Evolutionary conservation across 495 filamentous ascomycete genomes (phyloP).

Genomic region (Penicillium coffeae): DNA sequence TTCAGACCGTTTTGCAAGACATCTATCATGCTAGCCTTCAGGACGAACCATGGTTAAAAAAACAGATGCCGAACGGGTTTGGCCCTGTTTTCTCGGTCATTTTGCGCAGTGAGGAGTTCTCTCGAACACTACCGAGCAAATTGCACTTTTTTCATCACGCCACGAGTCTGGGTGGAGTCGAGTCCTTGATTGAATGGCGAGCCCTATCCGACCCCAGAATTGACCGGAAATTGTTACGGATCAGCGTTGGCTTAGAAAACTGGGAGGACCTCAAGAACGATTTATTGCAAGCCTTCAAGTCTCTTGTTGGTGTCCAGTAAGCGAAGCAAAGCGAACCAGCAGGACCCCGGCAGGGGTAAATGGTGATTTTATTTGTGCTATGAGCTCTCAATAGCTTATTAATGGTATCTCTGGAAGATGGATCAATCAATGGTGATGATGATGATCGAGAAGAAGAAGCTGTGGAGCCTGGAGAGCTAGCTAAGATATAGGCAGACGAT

Average conservation of each 20-base stretch:
- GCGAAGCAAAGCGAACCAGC: too few relatives aligned
- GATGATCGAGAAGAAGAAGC: too few relatives aligned
- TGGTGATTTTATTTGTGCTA: too few relatives aligned
- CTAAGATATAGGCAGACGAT: too few relatives aligned
- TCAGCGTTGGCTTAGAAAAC: slow-evolving; percentile 77
- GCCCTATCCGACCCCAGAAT: slow-evolving; percentile 72
- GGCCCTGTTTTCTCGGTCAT: slow-evolving; percentile 76
- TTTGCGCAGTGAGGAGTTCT: slow-evolving; percentile 53
- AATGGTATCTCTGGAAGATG: too few relatives aligned
- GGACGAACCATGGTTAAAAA: slow-evolving; percentile 62
- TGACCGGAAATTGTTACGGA: slow-evolving; percentile 64
- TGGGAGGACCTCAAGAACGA: slow-evolving; percentile 77
- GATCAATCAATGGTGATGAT: too few relatives aligned
- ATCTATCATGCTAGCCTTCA: slow-evolving; percentile 75
- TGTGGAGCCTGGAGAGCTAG: too few relatives aligned
- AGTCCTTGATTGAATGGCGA: slow-evolving; percentile 67
- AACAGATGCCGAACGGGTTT: slow-evolving; percentile 85
- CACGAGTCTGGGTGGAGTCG: slow-evolving; percentile 83
- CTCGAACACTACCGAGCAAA: slow-evolving; percentile 65
- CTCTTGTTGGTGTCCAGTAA: too few relatives aligned
- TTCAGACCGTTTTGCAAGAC: slow-evolving; percentile 48
- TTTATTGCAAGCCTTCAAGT: slow-evolving; percentile 58
- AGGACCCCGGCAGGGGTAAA: too few relatives aligned
- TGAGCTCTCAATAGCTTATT: too few relatives aligned
- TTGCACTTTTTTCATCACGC: slow-evolving; percentile 82